Evolutionary conservation across 1,284 basidiomycete species (phyloP).

Genomic region (Cryptococcus sp.): DNA sequence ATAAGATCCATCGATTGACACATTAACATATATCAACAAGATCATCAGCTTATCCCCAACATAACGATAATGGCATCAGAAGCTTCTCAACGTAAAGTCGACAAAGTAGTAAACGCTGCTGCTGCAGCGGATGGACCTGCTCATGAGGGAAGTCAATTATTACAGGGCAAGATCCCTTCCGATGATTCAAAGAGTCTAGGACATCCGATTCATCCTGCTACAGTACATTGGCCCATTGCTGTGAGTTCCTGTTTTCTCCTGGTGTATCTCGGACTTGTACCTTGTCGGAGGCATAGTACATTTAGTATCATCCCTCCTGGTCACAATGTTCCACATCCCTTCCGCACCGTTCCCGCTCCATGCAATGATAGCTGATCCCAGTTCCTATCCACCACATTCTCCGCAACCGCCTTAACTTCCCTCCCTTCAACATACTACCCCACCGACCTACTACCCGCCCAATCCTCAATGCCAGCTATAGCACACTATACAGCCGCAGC

Average conservation of each 20-base stretch:
- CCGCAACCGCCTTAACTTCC: slow-evolving; percentile 22
- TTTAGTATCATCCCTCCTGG: no score
- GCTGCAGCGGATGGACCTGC: slow-evolving; percentile 12
- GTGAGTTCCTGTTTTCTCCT: slow-evolving; percentile 17
- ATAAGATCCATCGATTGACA: no score
- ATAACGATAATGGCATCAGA: no score
- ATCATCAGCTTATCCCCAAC: no score
- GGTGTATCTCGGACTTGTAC: no score
- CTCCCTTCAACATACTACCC: slow-evolving; percentile 19
- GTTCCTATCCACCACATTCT: slow-evolving; percentile 30
- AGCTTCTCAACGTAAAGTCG: no score
- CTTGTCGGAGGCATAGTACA: no score
- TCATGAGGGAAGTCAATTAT: slow-evolving; percentile 11
- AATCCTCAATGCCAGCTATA: slow-evolving; percentile 18
- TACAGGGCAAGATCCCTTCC: slow-evolving; percentile 17
- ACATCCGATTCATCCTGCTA: slow-evolving; percentile 27
- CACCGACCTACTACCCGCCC: slow-evolving; percentile 20
- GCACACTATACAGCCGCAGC: slow-evolving; percentile 33
- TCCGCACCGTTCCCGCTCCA: not conserved
- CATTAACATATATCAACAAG: no score
- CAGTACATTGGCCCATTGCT: slow-evolving; percentile 28
- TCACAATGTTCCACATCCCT: no score
- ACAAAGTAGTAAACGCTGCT: not conserved
- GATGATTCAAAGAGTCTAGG: slow-evolving; percentile 12
- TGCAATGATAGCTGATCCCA: not conserved